A percentile compares a stretch with the other conserved stretches of the same genome.
Conservation (phyloP, 306 rosid genomes). For the Inga laurina region DNA sequence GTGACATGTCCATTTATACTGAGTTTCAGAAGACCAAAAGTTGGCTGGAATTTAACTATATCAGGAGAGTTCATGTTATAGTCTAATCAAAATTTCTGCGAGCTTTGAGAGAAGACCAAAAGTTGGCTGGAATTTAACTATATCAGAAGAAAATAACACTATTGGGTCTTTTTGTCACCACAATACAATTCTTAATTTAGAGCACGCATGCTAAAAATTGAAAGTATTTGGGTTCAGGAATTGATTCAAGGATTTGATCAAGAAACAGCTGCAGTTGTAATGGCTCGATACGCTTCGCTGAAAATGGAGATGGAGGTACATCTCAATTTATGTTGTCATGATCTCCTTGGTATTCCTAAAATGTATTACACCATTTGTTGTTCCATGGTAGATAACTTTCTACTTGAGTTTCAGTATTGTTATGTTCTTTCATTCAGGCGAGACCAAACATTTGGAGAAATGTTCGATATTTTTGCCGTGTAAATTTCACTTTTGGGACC, state of each 20-base stretch:
- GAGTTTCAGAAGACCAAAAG: no score
- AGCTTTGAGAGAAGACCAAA: no score
- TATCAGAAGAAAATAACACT: neutral
- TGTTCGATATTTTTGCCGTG: constrained; percentile 18
- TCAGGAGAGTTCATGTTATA: no score
- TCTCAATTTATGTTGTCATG: constrained; percentile 18
- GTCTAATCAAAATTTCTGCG: no score
- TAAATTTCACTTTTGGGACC: neutral
- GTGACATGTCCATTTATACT: no score
- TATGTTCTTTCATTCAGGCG: constrained; percentile 17
- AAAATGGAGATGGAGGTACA: constrained; percentile 96
- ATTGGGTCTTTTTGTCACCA: neutral
- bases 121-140: no score
- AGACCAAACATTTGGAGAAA: constrained; percentile 6
- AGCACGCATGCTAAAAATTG: constrained; percentile 10
- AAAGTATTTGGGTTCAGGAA: constrained; percentile 58
- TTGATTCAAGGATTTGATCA: constrained; percentile 97
- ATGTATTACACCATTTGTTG: constrained; percentile 15
- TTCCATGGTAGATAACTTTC: constrained; percentile 4
- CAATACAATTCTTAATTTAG: constrained; percentile 3
- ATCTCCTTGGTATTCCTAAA: constrained; percentile 20
- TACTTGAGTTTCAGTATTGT: constrained; percentile 9
- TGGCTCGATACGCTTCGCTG: constrained; percentile 86
- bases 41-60: no score
- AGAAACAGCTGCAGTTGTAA: constrained; percentile 96